Percentiles rank a stretch among this genome's conserved stretches.
These are phyloP conservation scores for Ophiostoma fasciatum DNA, from an alignment of 2,329 filamentous ascomycete species.

Conservation along the genomic window DNA sequence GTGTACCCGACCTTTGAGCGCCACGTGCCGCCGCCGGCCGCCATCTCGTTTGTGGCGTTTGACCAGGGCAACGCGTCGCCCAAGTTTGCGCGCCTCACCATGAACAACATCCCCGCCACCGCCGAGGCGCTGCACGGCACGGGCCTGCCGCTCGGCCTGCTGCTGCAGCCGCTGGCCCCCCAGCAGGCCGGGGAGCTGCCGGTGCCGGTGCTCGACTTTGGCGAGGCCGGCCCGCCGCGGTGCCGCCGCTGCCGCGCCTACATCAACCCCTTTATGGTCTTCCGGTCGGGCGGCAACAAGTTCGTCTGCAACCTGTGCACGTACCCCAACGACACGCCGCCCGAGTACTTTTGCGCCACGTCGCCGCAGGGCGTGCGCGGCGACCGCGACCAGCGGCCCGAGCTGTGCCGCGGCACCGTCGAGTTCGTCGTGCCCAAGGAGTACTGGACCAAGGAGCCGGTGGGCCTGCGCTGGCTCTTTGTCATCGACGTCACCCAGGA, in stretches of 20 bases:
- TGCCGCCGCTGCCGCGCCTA: conserved; percentile 90
- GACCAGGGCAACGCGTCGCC: conserved; percentile 96
- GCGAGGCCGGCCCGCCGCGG: conserved; percentile 74
- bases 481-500: conserved; percentile 89
- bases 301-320: conserved; percentile 98
- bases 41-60: conserved; percentile 79
- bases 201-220: conserved; percentile 90
- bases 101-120: conserved; percentile 84
- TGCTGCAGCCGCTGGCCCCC: conserved; percentile 76
- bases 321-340: conserved; percentile 84
- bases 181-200: conserved; percentile 73
- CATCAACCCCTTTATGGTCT: conserved; percentile 99
- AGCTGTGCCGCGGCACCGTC: conserved; percentile 81
- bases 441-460: conserved; percentile 93
- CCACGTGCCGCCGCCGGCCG: conserved; percentile 77
- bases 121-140: conserved; percentile 68
- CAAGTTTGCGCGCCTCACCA: conserved; percentile 77
- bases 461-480: conserved; percentile 78
- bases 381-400: conserved; percentile 76
- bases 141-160: conserved; percentile 69
- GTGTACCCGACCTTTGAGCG: conserved; percentile 93
- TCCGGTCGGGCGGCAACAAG: conserved; percentile 84
- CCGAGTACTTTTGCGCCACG: conserved; percentile 87
- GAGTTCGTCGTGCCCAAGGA: conserved; percentile 96
- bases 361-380: conserved; percentile 76